These are phyloP conservation scores for Onygenales sp. DNA, from an alignment of 2,329 filamentous ascomycete species.

Conservation along the genomic window DNA sequence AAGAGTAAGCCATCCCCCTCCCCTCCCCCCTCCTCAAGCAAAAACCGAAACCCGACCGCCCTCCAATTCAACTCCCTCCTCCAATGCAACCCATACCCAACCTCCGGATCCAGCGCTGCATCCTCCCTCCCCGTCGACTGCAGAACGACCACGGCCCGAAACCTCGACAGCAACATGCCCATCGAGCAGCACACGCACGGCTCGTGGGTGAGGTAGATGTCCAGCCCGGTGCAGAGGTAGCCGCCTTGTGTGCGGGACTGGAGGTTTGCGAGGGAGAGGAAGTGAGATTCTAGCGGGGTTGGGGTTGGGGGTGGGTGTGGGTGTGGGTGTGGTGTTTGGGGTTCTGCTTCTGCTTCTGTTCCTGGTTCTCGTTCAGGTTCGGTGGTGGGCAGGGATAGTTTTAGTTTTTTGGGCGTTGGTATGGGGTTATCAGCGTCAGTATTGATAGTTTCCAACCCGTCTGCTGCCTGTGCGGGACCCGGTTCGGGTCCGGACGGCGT, in stretches of 20 bases:
- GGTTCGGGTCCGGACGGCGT: background rate
- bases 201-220: constrained; percentile 91
- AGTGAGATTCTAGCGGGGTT: constrained; percentile 23
- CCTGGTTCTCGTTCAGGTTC: background rate
- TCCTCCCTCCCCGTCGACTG: constrained; percentile 37
- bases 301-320: constrained; percentile 7
- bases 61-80: constrained; percentile 47
- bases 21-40: constrained; percentile 16
- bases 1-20: background rate
- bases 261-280: constrained; percentile 55
- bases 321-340: background rate
- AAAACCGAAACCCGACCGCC: constrained; percentile 38
- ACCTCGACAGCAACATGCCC: constrained; percentile 89
- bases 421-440: background rate
- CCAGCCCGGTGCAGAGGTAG: constrained; percentile 87
- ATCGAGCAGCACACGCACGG: constrained; percentile 96
- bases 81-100: constrained; percentile 55
- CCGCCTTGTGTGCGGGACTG: constrained; percentile 65
- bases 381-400: background rate
- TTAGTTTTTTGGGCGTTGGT: background rate
- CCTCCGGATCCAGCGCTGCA: constrained; percentile 10
- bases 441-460: too few species aligned
- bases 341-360: background rate
- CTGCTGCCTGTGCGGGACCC: background rate
- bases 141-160: constrained; percentile 70